phyloP scores from a whole-genome alignment of 2,329 filamentous ascomycete species.

The Coniochaeta sp. region DNA sequence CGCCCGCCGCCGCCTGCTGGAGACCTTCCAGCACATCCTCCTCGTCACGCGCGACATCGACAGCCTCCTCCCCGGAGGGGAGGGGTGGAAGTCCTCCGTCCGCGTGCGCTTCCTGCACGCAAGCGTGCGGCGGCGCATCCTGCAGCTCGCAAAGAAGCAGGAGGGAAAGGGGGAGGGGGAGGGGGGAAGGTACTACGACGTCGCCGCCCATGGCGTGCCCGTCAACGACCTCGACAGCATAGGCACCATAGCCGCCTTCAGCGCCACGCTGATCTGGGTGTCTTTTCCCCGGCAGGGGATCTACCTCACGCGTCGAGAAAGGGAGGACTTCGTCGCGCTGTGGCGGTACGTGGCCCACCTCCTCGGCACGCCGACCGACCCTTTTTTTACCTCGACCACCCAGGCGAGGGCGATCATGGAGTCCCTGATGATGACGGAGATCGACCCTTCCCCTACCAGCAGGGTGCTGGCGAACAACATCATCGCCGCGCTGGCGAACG shows the following conservation, averaged over 20 bases:
- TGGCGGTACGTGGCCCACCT: slow-evolving; percentile 71
- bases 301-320: slow-evolving; percentile 53
- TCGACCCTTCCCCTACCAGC: slow-evolving; percentile 56
- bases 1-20: slow-evolving; percentile 53
- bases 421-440: slow-evolving; percentile 57
- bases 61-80: slow-evolving; percentile 61
- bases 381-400: slow-evolving; percentile 44
- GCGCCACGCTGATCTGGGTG: slow-evolving; percentile 58
- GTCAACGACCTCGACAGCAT: slow-evolving; percentile 73
- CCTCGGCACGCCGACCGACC: slow-evolving; percentile 59
- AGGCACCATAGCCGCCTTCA: slow-evolving; percentile 66
- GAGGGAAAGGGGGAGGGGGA: slow-evolving; percentile 12
- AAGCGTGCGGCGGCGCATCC: slow-evolving; percentile 57
- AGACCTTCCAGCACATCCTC: slow-evolving; percentile 70
- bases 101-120: slow-evolving; percentile 65
- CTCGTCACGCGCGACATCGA: slow-evolving; percentile 61
- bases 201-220: slow-evolving; percentile 53
- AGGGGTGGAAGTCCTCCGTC: slow-evolving; percentile 57
- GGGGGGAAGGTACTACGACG: slow-evolving; percentile 49
- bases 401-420: slow-evolving; percentile 60
- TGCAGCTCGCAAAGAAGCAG: slow-evolving; percentile 48
- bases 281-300: slow-evolving; percentile 69
- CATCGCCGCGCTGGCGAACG: slow-evolving; percentile 58
- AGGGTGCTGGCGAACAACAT: slow-evolving; percentile 68
- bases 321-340: slow-evolving; percentile 62